A percentile compares a stretch with the other conserved stretches of the same genome.
phyloP scores from a whole-genome alignment of 2,329 filamentous ascomycete genomes.

The Cladophialophora bantiana region DNA sequence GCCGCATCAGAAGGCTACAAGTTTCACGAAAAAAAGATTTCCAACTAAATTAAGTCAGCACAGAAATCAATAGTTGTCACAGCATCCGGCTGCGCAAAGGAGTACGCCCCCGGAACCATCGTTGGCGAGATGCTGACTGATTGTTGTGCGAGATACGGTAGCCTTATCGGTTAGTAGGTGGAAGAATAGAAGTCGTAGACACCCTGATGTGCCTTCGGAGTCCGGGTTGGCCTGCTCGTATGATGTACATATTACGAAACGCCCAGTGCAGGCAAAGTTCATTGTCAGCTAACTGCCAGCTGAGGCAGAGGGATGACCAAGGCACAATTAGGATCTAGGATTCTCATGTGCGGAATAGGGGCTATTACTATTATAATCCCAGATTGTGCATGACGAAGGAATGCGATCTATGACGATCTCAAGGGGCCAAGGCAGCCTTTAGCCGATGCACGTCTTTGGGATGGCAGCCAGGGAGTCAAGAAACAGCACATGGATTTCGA shows the following conservation, averaged over 20 bases:
- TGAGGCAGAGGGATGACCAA: neutral
- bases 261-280: neutral
- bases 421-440: neutral
- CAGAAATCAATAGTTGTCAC: neutral
- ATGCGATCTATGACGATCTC: neutral
- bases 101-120: neutral
- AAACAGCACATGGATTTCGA: neutral
- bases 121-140: neutral
- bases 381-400: neutral
- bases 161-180: constrained; percentile 1
- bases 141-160: neutral
- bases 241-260: neutral
- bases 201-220: neutral
- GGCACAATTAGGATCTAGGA: neutral
- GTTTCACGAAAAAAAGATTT: neutral
- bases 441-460: neutral
- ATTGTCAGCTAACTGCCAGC: neutral
- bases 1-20: neutral
- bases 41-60: neutral
- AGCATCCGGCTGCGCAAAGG: neutral
- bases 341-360: neutral
- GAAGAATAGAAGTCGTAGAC: neutral
- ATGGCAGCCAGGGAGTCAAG: neutral
- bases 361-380: neutral
- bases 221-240: too few species aligned